Evolutionary conservation across 805 yeast species (phyloP), one percentile per base, ranked within the genome.

Genomic region (Starmerella potacharoeniae): DNA sequence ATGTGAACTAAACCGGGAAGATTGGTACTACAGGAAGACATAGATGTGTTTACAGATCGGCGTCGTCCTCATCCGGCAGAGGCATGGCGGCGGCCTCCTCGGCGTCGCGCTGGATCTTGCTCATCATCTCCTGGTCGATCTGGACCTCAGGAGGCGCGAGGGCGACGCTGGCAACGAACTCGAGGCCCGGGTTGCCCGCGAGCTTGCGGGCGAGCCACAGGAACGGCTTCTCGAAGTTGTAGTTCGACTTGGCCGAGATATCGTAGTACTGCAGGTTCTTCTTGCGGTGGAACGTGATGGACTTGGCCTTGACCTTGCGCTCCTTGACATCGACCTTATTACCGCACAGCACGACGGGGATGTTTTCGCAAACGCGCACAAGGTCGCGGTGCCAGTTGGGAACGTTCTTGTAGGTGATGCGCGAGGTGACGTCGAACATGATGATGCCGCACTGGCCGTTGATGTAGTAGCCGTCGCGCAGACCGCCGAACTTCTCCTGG

Each of bases 351-450:
- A 93, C 99, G 69, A 93, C 93, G 68, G 99, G 99, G 68, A 93
- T 93, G 83, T 91, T 93, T 79, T 93, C 99, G 79, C 99, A 93
- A 62, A 93, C 99, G 78, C 99, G 88, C 62, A 93, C 97, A 72
- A 93, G 81, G 76, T 93, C 99, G 79, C 98, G 86, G 84, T 95
- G 97, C 99, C 99, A 93, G 86, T 93, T 95, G 74, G 99, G 98
- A 73, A 93, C 99, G 76, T 93, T 93, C 81, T 93, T 93, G 80
- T 93, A 93, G 66, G 98, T 93, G 78, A 93, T 91, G 81, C 99
- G 90, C 53, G 97, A 89, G 61, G 99, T 93, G 62, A 93, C 98
- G 76, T 93, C 99, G 73, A 93, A 93, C 99, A 93, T 93, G 75
- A 93, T 93, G 78, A 93, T 93, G 78, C 97, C 99, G 81, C 98